Evolutionary conservation across 768 basidiomycete species (phyloP), one percentile per base, ranked within the genome.

Genomic region (Hirschioporus abietinus): DNA sequence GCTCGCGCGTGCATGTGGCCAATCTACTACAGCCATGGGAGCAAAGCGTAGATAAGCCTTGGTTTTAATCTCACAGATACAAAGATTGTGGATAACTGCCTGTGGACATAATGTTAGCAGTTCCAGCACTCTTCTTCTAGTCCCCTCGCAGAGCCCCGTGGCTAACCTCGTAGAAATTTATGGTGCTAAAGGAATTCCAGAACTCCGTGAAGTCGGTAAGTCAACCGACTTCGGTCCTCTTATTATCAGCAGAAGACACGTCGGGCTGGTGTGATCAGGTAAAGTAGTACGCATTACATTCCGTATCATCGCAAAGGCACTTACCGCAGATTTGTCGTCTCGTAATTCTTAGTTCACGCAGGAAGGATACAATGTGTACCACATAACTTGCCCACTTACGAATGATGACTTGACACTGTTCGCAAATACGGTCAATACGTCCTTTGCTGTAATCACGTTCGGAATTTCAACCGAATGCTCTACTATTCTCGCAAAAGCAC

Each of bases 301-400:
- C 15, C 58, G 58, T 9, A 30, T 18, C 3, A 57, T n/a, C n/a
- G 24, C 24, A 60, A 24, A 7, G 64, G 27, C 23, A 65, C 8
- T 67, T 58, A 64, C 30, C 8, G 30, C 30, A n/a, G n/a, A n/a
- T n/a, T n/a, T n/a, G 6, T 52, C 23, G 24, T 36, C 36, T 35
- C 27, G 9, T 17, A 3, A 24, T 34, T 18, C 35, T n/a, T 64
- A 79, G 76, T 75, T 77, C 67, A 69, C 79, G 35, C 76, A 78
- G 65, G 81, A 81, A 68, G 80, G 80, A 27, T 79, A 81, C 67
- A 68, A 74, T n/a, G 74, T 79, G 20, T 64, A 75, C 10, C 77
- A 76, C 35, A 64, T 79, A 10, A 35, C 68, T 1, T 77, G 75
- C 35, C 74, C 77, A 30, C 61, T 65, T 15, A 63, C 71, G 25